Evolutionary conservation across 352 stramenopile species (phyloP).

Genomic region (Phytopythium ostracodes): DNA sequence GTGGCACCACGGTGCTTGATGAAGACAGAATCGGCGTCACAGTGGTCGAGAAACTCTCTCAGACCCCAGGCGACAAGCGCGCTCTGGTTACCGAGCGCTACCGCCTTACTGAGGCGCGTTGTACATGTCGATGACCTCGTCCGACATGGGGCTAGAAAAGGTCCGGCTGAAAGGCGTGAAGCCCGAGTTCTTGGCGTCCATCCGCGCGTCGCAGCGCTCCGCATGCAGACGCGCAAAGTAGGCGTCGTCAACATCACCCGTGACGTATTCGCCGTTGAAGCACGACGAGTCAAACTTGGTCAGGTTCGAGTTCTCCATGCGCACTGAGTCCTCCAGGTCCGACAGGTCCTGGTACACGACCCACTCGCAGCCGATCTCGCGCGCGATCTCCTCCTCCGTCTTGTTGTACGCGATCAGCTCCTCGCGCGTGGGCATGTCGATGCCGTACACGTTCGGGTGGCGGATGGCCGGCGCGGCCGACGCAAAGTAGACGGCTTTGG

Average conservation of each 20-base stretch:
- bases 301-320: slow-evolving; percentile 66
- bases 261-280: slow-evolving; percentile 97
- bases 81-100: not conserved
- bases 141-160: slow-evolving; percentile 69
- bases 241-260: slow-evolving; percentile 84
- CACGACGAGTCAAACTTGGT: slow-evolving; percentile 94
- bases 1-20: not conserved
- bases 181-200: slow-evolving; percentile 84
- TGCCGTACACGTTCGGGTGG: slow-evolving; percentile 99
- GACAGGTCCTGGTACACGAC: slow-evolving; percentile 92
- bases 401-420: slow-evolving; percentile 97
- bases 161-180: slow-evolving; percentile 74
- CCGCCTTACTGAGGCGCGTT: slow-evolving; percentile 73
- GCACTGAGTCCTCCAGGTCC: slow-evolving; percentile 90
- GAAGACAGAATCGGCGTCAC: not conserved
- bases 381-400: slow-evolving; percentile 92
- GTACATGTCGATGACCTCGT: slow-evolving; percentile 89
- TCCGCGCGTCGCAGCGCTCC: slow-evolving; percentile 76
- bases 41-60: not conserved
- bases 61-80: too few relatives aligned
- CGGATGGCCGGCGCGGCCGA: slow-evolving; percentile 96
- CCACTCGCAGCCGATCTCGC: slow-evolving; percentile 94
- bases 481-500: slow-evolving; percentile 95
- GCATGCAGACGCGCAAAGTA: slow-evolving; percentile 83
- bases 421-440: slow-evolving; percentile 98